Base-by-base conservation (phyloP, 2,329 filamentous ascomycete genomes). In the Keithomyces neogunnii region DNA sequence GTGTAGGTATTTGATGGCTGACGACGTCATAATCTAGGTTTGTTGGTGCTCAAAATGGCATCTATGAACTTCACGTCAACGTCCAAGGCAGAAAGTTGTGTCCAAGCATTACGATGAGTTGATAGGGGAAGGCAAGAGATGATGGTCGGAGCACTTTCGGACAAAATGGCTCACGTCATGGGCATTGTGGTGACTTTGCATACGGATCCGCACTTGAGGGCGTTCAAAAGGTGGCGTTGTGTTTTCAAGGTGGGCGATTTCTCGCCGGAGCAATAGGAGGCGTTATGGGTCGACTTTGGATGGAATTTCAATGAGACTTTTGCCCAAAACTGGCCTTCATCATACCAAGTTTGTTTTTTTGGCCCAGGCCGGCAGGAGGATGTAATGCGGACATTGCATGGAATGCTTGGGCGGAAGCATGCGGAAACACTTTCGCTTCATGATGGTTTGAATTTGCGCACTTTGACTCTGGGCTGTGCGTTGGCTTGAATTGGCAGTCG, bases 61-160 rank as follows among this genome's bases (percentile, higher is more conserved):
- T 91, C 50, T 88, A 88, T 60, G 85, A 90, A 67, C 81, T 88
- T 59, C 77, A 76, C 35, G 75, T 91, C 56, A 83, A 89, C 62
- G 59, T 83, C 19, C 73, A 78, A 47, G 74, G 71, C 51, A 75
- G 87, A 53, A 86, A 82, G 65, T 69, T 76, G 33, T 77, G 74
- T 55, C 78, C 82, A 2, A 78, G 75, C 55, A 68, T 82, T 56
- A 70, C 71, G 43, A 68, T 80, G 64, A 73, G 77, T 54, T 84
- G 58, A 74, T 31, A 13, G 4, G 31, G 36, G 35, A 29, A 38
- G n/a, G 10, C n/a, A 19, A 30, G 19, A 39, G 5, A 47, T 4
- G 30, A 28, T 9, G 11, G 13, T 3, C 26, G 11, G n/a, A 13
- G 4, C 10, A 44, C 29, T 29, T 19, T 19, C 19, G 40, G 40